Percentiles rank a stretch among this genome's conserved stretches.
Evolutionary conservation across 305 asterid genomes (phyloP).

Genomic region (Plantago coronopus): DNA sequence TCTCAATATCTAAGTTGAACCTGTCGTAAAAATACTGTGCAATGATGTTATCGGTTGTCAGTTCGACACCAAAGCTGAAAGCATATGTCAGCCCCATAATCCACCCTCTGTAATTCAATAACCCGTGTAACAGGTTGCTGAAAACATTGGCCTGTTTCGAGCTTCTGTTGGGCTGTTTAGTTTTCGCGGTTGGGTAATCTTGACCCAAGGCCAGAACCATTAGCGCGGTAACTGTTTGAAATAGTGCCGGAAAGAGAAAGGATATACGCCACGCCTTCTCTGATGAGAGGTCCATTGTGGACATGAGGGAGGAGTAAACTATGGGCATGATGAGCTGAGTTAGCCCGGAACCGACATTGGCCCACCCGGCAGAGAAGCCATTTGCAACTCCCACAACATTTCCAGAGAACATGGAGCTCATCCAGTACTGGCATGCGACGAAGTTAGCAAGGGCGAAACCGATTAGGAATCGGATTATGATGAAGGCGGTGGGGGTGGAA

Average conservation of each 20-base stretch:
- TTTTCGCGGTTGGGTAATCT: slow-evolving; percentile 43
- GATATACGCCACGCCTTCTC: slow-evolving; percentile 49
- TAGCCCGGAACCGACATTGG: slow-evolving; percentile 51
- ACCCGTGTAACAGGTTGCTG: slow-evolving; percentile 29
- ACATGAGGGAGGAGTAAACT: slow-evolving; percentile 23
- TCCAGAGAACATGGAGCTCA: slow-evolving; percentile 62
- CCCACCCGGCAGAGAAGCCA: slow-evolving; percentile 70
- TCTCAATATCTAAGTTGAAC: slow-evolving; percentile 33
- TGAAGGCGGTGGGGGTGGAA: slow-evolving; percentile 33
- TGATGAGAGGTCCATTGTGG: slow-evolving; percentile 12
- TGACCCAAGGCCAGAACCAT: slow-evolving; percentile 45
- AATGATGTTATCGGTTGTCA: slow-evolving; percentile 52
- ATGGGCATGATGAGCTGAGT: slow-evolving; percentile 59
- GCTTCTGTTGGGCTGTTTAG: slow-evolving; percentile 1
- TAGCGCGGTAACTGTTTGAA: slow-evolving; percentile 37
- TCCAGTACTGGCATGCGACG: slow-evolving; percentile 63
- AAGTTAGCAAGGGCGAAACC: slow-evolving; percentile 62
- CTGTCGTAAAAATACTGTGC: slow-evolving; percentile 54
- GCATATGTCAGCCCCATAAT: slow-evolving; percentile 44
- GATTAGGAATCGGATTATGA: slow-evolving; percentile 37
- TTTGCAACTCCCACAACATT: slow-evolving; percentile 49
- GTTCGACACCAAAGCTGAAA: slow-evolving; percentile 55
- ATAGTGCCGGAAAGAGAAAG: slow-evolving; percentile 38
- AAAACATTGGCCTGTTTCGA: slow-evolving; percentile 12
- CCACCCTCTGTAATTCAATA: slow-evolving; percentile 56